Base-by-base conservation (phyloP, 2,329 filamentous ascomycete genomes). In the Colletotrichum filicis region DNA sequence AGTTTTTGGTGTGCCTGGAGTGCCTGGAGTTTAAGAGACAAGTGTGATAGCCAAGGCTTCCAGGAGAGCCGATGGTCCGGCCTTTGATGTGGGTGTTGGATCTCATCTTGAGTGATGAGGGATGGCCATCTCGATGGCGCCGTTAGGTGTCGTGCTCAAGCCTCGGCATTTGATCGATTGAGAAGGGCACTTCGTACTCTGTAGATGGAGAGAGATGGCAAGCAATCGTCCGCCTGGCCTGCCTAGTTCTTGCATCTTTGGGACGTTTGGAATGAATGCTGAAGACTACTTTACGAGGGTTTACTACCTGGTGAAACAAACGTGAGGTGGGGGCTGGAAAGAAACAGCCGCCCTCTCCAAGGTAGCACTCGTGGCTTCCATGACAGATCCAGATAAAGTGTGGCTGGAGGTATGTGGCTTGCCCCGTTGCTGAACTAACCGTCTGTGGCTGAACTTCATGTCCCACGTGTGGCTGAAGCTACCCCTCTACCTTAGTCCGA, bases 401-500 rank as follows among this genome's bases (percentile, higher is more conserved):
- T 49, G 42, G 42, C 42, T 22, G 42, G 8, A n/a, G 19, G n/a
- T n/a, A 8, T 62, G 66, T 68, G 66, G 66, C 66, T 49, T 14
- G 2, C 1, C 2, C 19, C 0, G 7, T n/a, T 49, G 16, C 42
- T 19, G 19, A 49, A 11, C 4, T 22, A 22, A n/a, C 42, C 19
- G 7, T n/a, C 19, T 37, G 66, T 69, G 66, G 66, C 66, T 63
- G 42, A 26, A 4, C 55, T 8, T 8, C 5, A 2, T 16, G 8
- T 14, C 16, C 19, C 22, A 19, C 24, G 60, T 26, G 70, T 70
- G 70, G 71, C 71, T 73, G 66, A 49, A 71, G 70, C 70, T 70
- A 62, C 59, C 58, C 66, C 59, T 37, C 49, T 64, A 35, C 67
- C 64, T 62, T 71, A 74, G 68, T 71, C 71, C 71, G 19, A 67